phyloP scores from a whole-genome alignment of 352 stramenopile species.

The Bremia lactucae region DNA sequence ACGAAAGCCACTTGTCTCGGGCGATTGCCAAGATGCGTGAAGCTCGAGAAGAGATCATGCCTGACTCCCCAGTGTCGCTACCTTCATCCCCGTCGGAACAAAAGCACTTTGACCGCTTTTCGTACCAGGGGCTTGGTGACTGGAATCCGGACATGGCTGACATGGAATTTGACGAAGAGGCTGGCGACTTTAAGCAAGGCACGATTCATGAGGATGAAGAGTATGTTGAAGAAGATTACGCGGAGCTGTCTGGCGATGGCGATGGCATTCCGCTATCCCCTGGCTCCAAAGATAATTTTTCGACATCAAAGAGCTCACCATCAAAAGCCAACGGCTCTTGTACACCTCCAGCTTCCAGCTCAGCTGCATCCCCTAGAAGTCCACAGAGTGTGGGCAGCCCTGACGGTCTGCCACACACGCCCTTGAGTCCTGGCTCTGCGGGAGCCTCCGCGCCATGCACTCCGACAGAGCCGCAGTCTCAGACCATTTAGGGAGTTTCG shows the following conservation, averaged over 20 bases:
- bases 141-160: constrained; percentile 55
- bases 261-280: constrained; percentile 25
- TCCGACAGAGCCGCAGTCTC: constrained; percentile 21
- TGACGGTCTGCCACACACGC: constrained; percentile 17
- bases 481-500: constrained; percentile 24
- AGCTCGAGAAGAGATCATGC: constrained; percentile 60
- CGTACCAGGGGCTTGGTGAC: constrained; percentile 48
- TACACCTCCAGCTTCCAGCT: constrained; percentile 26
- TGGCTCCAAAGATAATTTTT: constrained; percentile 29
- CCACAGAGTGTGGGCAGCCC: constrained; percentile 27
- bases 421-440: constrained; percentile 19
- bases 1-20: constrained; percentile 49
- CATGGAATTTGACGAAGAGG: constrained; percentile 54
- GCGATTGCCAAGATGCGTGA: constrained; percentile 63
- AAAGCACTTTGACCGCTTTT: constrained; percentile 70
- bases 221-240: constrained; percentile 32
- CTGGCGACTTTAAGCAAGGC: constrained; percentile 37
- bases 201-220: constrained; percentile 57
- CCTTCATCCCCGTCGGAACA: constrained; percentile 52
- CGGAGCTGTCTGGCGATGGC: constrained; percentile 21
- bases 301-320: constrained; percentile 24
- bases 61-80: constrained; percentile 53
- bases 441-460: constrained; percentile 8
- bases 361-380: constrained; percentile 27
- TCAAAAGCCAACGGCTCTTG: constrained; percentile 25